Evolutionary conservation across 2,329 filamentous ascomycete species (phyloP).

Genomic region (Nemania abortiva): DNA sequence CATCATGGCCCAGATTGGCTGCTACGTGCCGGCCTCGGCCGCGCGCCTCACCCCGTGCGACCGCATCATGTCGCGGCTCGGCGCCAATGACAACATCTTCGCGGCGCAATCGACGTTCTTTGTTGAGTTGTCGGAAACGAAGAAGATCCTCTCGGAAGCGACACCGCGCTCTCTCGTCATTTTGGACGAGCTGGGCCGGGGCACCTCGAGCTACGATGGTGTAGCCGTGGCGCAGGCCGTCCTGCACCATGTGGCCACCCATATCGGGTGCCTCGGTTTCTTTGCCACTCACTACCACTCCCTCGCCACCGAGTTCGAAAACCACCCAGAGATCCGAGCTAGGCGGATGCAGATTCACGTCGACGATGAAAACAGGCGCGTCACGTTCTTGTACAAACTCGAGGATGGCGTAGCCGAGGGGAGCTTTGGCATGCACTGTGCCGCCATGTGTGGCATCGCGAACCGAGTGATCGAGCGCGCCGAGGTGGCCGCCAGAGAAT

Average conservation of each 20-base stretch:
- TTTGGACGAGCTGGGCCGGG: constrained; percentile 93
- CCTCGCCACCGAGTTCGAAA: constrained; percentile 88
- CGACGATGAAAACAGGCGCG: constrained; percentile 82
- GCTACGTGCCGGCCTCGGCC: constrained; percentile 85
- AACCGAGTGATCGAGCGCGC: constrained; percentile 84
- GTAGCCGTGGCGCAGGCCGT: constrained; percentile 97
- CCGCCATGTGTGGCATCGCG: constrained; percentile 96
- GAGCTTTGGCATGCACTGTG: constrained; percentile 99
- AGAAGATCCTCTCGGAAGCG: constrained; percentile 96
- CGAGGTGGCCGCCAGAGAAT: constrained; percentile 87
- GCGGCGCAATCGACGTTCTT: constrained; percentile 98
- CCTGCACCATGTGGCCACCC: constrained; percentile 93
- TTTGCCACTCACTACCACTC: constrained; percentile 99
- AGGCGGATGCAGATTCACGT: constrained; percentile 96
- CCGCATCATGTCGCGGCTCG: constrained; percentile 97
- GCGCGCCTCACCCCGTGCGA: constrained; percentile 91
- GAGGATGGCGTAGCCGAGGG: constrained; percentile 95
- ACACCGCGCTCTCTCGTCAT: constrained; percentile 95
- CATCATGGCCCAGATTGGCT: constrained; percentile 97
- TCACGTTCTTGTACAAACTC: constrained; percentile 97
- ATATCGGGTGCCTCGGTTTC: constrained; percentile 94
- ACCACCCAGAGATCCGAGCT: constrained; percentile 86
- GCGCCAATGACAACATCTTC: constrained; percentile 99
- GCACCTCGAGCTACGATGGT: constrained; percentile 95
- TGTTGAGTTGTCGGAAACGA: constrained; percentile 95